These are phyloP conservation scores for Macrotyloma uniflorum DNA, from an alignment of 306 rosid species.

Conservation along the genomic window DNA sequence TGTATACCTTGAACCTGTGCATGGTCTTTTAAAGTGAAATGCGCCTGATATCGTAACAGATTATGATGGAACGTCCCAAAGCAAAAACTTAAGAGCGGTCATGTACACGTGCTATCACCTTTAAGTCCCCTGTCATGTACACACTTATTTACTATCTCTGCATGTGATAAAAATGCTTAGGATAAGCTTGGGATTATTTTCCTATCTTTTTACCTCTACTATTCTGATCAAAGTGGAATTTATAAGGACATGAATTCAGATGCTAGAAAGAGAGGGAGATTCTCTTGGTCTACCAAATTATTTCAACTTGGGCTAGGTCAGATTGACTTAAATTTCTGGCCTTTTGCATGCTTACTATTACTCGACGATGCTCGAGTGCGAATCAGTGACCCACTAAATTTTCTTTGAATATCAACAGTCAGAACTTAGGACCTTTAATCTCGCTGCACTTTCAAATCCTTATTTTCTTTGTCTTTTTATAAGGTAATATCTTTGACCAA, in stretches of 20 bases:
- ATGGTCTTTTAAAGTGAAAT: conserved; percentile 22
- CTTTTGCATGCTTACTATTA: conserved; percentile 19
- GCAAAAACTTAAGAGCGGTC: neutral
- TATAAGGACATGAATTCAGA: conserved; percentile 2
- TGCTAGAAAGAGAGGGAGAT: conserved; percentile 10
- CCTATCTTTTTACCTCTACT: conserved; percentile 13
- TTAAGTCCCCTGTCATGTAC: conserved; percentile 2
- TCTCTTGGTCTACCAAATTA: conserved; percentile 17
- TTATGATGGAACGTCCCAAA: conserved; percentile 19
- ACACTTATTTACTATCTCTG: neutral
- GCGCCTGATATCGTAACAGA: conserved; percentile 6
- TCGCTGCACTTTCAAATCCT: conserved; percentile 11
- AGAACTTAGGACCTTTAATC: conserved; percentile 20
- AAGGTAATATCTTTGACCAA: conserved; percentile 2
- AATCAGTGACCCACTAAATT: conserved; percentile 15
- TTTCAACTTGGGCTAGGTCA: neutral
- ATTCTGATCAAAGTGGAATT: conserved; percentile 5
- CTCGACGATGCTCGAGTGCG: conserved; percentile 11
- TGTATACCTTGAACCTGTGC: conserved; percentile 27
- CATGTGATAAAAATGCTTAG: conserved; percentile 10
- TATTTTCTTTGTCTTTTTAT: conserved; percentile 10
- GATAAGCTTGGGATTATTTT: conserved; percentile 17
- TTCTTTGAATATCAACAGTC: conserved; percentile 14
- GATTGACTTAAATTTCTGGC: conserved; percentile 8
- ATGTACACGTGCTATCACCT: conserved; percentile 25